Conservation (phyloP, 2,329 filamentous ascomycete genomes). For the Bipolaris cookei region DNA sequence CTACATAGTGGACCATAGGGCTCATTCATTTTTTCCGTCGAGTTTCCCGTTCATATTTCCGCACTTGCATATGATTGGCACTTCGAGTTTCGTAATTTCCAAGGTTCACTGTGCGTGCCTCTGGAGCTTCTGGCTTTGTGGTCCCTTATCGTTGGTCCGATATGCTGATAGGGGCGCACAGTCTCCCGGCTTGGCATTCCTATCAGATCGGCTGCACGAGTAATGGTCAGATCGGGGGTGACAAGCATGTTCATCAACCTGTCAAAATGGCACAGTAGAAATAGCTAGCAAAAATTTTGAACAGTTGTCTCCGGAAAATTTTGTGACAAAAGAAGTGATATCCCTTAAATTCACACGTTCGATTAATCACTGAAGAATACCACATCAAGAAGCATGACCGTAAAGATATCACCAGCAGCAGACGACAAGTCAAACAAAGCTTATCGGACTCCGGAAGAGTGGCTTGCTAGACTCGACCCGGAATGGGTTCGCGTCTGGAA, state of each 20-base stretch:
- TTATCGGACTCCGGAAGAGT: background rate
- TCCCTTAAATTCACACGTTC: background rate
- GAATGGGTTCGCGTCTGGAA: slow-evolving; percentile 22
- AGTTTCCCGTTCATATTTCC: slow-evolving; percentile 1
- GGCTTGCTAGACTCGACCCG: slow-evolving; percentile 16
- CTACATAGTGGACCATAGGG: background rate
- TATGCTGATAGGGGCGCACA: background rate
- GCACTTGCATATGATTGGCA: background rate
- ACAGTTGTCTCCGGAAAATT: background rate
- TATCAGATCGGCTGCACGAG: slow-evolving; percentile 1
- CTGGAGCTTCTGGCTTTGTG: background rate
- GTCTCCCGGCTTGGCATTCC: slow-evolving; percentile 2
- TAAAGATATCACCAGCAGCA: background rate
- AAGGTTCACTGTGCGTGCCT: background rate
- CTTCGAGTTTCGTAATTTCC: background rate
- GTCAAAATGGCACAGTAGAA: background rate
- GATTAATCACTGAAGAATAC: background rate
- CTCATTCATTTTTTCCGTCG: background rate
- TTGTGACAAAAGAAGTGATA: background rate
- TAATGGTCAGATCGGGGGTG: background rate
- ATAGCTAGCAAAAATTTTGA: background rate
- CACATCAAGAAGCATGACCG: background rate
- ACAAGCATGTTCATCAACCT: background rate
- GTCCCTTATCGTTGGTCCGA: background rate
- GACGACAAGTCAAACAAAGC: background rate